Evolutionary conservation across 495 filamentous ascomycete species (phyloP).

Genomic region (Xylaria flabelliformis): DNA sequence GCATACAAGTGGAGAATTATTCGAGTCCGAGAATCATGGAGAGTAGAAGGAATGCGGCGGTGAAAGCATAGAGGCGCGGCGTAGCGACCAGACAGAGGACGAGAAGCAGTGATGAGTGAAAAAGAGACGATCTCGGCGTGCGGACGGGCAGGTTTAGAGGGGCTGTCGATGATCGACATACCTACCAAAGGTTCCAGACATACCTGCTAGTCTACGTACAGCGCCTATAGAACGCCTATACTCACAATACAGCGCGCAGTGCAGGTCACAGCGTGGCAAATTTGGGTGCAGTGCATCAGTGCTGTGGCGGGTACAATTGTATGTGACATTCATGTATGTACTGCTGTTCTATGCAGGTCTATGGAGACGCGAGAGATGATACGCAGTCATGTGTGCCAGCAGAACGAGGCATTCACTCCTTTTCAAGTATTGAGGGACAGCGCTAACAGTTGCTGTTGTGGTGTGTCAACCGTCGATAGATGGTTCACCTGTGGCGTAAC

Average conservation of each 20-base stretch:
- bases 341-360: constrained; percentile 22
- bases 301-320: constrained; percentile 19
- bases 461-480: constrained; percentile 5
- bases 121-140: constrained; percentile 26
- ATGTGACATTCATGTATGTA: neutral
- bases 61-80: constrained; percentile 12
- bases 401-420: constrained; percentile 26
- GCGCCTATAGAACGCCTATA: constrained; percentile 1
- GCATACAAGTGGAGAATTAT: constrained; percentile 27
- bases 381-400: constrained; percentile 27
- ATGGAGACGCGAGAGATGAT: constrained; percentile 23
- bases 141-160: constrained; percentile 18
- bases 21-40: constrained; percentile 10
- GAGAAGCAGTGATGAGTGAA: constrained; percentile 6
- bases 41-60: constrained; percentile 12
- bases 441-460: constrained; percentile 13
- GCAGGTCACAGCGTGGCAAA: constrained; percentile 30
- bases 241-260: constrained; percentile 2
- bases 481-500: constrained; percentile 28
- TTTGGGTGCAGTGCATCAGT: constrained; percentile 13
- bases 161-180: constrained; percentile 9
- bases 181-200: neutral
- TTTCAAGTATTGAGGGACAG: constrained; percentile 7
- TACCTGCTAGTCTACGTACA: neutral
- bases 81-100: neutral